Conservation (phyloP, 345 rosid genomes). For the Turritis glabra region DNA sequence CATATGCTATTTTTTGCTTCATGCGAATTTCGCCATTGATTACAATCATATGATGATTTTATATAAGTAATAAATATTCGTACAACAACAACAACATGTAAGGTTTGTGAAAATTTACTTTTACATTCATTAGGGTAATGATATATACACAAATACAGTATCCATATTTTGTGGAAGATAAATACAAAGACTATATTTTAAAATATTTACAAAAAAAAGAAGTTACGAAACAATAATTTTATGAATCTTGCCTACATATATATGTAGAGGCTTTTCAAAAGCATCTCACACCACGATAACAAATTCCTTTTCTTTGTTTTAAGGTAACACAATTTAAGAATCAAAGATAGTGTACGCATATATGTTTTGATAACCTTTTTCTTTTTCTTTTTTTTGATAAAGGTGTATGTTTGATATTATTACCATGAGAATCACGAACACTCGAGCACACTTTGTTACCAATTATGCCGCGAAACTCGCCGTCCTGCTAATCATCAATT, state of each 20-base stretch:
- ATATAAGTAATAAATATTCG: no score
- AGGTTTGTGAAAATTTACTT: no score
- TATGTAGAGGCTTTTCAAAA: background rate
- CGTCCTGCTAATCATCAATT: constrained; percentile 4
- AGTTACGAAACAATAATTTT: background rate
- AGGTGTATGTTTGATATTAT: constrained; percentile 1
- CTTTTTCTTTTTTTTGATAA: background rate
- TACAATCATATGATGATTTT: no score
- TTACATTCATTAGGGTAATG: no score
- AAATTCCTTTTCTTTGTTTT: background rate
- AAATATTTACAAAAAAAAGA: no score
- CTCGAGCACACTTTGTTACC: constrained; percentile 4
- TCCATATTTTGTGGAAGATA: no score
- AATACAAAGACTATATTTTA: no score
- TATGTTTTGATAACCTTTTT: background rate
- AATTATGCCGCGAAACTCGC: background rate
- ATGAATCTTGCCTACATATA: constrained; percentile 11
- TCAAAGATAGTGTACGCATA: constrained; percentile 9
- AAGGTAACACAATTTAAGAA: constrained; percentile 22
- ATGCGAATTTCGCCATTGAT: no score
- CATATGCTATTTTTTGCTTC: no score
- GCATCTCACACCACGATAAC: background rate
- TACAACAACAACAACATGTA: no score
- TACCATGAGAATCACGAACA: constrained; percentile 23
- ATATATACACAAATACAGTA: no score